Evolutionary conservation across 305 asterid genomes (phyloP), one percentile per base, ranked within the genome.

Genomic region (Fraxinus xanthoxyloides): DNA sequence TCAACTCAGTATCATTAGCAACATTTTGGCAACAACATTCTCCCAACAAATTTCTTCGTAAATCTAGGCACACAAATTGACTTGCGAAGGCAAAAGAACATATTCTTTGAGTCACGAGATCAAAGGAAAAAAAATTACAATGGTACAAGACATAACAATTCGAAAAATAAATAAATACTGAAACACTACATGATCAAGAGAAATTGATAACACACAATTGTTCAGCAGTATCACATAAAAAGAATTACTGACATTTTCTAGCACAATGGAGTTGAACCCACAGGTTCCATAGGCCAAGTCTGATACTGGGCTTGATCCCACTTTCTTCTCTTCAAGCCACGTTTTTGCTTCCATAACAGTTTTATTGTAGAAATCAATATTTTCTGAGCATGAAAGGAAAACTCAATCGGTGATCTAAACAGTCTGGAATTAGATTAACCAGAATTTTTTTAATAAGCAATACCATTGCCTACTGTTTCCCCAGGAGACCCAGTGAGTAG

Each of bases 341-440:
- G 82, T 92, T 82, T 88, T 90, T 79, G 98, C 95, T 87, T 91
- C 97, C 84, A 78, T 79, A 61, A 89, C 84, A 77, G 95, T 95
- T 86, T 85, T 84, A 83, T 75, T 78, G 83, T 77, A 89, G 63
- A 86, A 63, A 78, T 87, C 92, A 78, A 77, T 80, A 85, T 84
- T 81, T 85, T 85, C 93, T 90, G 91, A 56, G 72, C 89, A 88
- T 75, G 80, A 82, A 77, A 85, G 23, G 35, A 34, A 5, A 77
- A 19, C 38, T 36, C 48, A 2, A 83, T 84, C 77, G 81, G 54
- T 72, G 35, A 48, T 72, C 72, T 7, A 38, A 75, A 85, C 43
- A 40, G n/a, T 48, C 56, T 2, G 75, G 59, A 69, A 35, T 5
- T 65, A 26, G 26, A 79, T 23, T 35, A 72, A 56, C 31, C 28